A percentile compares a stretch with the other conserved stretches of the same genome.
Conservation (phyloP, 2,329 filamentous ascomycete genomes). For the Aspergillus fischeri region DNA sequence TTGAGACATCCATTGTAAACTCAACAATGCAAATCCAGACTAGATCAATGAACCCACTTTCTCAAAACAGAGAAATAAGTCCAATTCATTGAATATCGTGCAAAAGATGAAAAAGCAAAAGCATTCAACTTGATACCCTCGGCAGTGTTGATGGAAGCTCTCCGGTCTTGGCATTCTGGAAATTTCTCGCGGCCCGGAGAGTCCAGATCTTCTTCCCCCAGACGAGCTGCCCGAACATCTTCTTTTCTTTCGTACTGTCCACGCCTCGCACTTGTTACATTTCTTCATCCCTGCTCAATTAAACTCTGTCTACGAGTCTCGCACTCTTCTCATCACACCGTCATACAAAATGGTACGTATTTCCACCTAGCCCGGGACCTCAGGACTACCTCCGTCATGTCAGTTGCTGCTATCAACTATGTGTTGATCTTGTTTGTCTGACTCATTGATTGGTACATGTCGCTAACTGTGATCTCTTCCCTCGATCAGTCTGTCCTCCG, state of each 20-base stretch:
- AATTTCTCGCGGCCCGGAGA: slow-evolving; percentile 36
- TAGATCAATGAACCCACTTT: neutral
- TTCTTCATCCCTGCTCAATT: slow-evolving; percentile 2
- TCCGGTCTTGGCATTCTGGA: slow-evolving; percentile 43
- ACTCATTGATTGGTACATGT: neutral
- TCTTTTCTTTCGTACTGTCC: slow-evolving; percentile 29
- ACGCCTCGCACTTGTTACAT: slow-evolving; percentile 18
- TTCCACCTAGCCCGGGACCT: neutral
- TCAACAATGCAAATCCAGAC: neutral
- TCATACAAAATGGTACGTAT: slow-evolving; percentile 24
- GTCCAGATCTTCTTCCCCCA: slow-evolving; percentile 32
- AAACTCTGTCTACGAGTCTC: slow-evolving; percentile 8
- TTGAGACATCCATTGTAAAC: neutral
- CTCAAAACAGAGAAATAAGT: neutral
- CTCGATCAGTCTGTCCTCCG: slow-evolving; percentile 62
- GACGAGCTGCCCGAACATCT: slow-evolving; percentile 21
- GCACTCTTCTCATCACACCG: slow-evolving; percentile 5
- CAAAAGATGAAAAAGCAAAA: neutral
- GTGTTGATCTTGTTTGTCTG: neutral
- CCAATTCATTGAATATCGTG: neutral
- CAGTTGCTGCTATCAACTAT: neutral
- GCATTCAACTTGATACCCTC: slow-evolving; percentile 21
- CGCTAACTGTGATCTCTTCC: slow-evolving; percentile 4
- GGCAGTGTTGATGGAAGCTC: slow-evolving; percentile 26
- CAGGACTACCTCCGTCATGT: slow-evolving; percentile 5